Conservation (phyloP, 257 asterid species). For the Ballota nigra region DNA sequence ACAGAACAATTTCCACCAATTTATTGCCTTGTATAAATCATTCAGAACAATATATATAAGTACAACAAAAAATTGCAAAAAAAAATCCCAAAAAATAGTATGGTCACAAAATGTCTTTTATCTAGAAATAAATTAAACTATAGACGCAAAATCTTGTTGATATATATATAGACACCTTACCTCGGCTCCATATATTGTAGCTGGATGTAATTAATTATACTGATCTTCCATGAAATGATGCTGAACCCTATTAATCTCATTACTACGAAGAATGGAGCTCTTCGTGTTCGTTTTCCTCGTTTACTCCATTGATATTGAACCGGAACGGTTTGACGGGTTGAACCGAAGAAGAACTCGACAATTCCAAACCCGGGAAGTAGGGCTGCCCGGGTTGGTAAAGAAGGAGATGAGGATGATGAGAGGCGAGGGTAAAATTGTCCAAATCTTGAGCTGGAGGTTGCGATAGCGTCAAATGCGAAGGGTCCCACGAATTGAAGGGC, state of each 20-base stretch:
- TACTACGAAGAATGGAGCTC: constrained; percentile 18
- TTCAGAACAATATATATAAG: neutral
- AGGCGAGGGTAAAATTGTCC: constrained; percentile 30
- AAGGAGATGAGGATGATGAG: constrained; percentile 40
- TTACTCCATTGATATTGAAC: constrained; percentile 33
- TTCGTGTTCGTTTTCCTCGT: constrained; percentile 22
- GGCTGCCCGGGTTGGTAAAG: constrained; percentile 50
- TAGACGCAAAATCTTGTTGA: neutral
- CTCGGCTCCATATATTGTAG: neutral
- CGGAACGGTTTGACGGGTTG: constrained; percentile 40
- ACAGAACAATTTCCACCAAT: neutral
- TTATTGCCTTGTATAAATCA: neutral
- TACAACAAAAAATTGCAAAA: neutral
- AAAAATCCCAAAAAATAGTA: neutral
- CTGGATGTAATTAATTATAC: neutral
- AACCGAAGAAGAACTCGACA: neutral
- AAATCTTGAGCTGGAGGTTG: constrained; percentile 39
- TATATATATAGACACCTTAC: neutral
- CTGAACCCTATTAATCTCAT: neutral
- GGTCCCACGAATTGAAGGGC: constrained; percentile 52
- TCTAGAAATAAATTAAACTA: no score
- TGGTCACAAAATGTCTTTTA: no score
- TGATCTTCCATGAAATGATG: constrained; percentile 13
- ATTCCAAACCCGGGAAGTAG: constrained; percentile 38
- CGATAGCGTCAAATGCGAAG: constrained; percentile 52